These are phyloP conservation scores for Eucalyptus leucophloia DNA, from an alignment of 345 rosid genomes.

Conservation along the genomic window DNA sequence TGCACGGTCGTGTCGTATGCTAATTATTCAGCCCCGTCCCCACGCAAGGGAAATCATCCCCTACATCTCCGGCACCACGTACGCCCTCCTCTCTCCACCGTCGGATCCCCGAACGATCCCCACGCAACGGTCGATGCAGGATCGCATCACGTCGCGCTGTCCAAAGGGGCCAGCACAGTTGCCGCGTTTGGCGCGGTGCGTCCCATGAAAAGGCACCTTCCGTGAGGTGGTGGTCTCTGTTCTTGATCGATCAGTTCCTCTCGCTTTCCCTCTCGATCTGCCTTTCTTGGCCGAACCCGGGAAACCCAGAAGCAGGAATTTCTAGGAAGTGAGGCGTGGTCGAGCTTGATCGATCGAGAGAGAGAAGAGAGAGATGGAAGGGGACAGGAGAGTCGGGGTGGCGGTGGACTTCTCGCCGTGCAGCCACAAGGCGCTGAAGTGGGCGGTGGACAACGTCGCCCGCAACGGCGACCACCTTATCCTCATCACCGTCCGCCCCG, in stretches of 20 bases:
- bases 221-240: neutral
- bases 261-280: neutral
- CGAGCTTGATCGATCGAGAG: neutral
- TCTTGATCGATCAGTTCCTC: neutral
- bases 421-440: slow-evolving; percentile 70
- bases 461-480: slow-evolving; percentile 80
- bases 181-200: neutral
- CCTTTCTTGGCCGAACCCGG: neutral
- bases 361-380: slow-evolving; percentile 21
- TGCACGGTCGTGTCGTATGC: neutral
- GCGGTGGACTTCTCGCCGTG: slow-evolving; percentile 84
- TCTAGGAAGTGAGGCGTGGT: neutral
- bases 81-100: neutral
- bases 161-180: neutral
- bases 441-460: slow-evolving; percentile 76
- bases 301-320: neutral
- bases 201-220: neutral
- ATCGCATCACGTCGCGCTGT: neutral
- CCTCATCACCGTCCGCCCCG: slow-evolving; percentile 44
- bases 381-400: slow-evolving; percentile 57
- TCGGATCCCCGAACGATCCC: neutral
- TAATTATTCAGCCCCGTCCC: neutral
- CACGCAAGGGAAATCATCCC: neutral
- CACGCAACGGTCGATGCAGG: neutral
- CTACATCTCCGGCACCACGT: neutral